Evolutionary conservation across 2,329 filamentous ascomycete genomes (phyloP), one percentile per base, ranked within the genome.

Genomic region (Ophiostoma sp.): DNA sequence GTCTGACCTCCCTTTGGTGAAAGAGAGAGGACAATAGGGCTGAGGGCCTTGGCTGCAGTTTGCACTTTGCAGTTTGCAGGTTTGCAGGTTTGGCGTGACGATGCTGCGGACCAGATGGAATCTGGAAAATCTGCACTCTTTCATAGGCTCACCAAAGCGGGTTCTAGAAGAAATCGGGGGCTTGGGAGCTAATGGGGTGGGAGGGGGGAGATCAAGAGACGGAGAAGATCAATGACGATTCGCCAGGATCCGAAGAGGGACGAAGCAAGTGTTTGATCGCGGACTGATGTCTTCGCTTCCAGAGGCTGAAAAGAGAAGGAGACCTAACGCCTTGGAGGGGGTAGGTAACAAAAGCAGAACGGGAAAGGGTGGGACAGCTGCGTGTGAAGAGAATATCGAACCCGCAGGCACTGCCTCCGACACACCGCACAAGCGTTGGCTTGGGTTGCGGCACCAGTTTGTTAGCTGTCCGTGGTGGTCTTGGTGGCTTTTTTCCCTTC

Each of bases 361-460:
- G 3, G 17, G 39, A 28, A 36, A 36, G 33, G 36, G 50, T 28
- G 19, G 17, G 42, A 45, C 33, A n/a, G 59, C 28, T 25, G 68
- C 11, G 36, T 64, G 59, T 61, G 45, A n/a, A 36, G 36, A 55
- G 31, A 57, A 55, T 3, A 28, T 57, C 12, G 28, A 31, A 39
- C 66, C 45, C 39, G n/a, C 66, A 39, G 28, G 69, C 71, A 72
- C 71, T 73, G 68, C 66, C 73, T 71, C 73, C 48, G 45, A 69
- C 68, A 42, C 64, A 39, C 57, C n/a, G 42, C 39, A 52, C 25
- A 50, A 68, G 64, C 17, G 28, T 31, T 15, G 36, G 31, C 50
- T 45, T 22, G 36, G 31, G 22, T 9, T 31, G 22, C n/a, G 28
- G 28, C 28, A 15, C 6, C 25, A 36, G 25, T 22, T 39, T 36